A percentile compares a stretch with the other conserved stretches of the same genome.
Evolutionary conservation across 352 stramenopile species (phyloP).

Genomic region (Porosira glacialis): DNA sequence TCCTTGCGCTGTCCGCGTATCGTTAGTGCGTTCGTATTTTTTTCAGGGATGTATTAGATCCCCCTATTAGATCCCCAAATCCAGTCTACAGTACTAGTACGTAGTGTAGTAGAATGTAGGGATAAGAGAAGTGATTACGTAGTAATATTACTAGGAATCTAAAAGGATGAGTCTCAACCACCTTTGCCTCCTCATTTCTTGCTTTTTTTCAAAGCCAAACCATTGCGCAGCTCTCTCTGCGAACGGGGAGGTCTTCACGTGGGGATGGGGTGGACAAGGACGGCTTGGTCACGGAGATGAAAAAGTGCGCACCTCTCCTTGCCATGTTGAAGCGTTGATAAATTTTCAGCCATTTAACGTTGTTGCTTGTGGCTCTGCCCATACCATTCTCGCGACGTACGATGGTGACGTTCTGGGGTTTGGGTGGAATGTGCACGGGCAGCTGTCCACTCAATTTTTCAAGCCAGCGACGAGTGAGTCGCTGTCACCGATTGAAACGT

Average conservation of each 20-base stretch:
- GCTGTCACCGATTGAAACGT: no score
- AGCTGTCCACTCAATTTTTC: constrained; percentile 11
- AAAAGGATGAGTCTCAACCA: no score
- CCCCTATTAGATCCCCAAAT: no score
- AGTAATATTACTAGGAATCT: no score
- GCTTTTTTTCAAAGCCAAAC: constrained; percentile 4
- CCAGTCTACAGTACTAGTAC: no score
- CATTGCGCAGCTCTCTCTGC: background rate
- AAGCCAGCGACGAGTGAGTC: no score
- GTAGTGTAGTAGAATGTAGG: no score
- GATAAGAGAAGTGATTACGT: no score
- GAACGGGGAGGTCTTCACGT: background rate
- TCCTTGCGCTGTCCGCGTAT: no score
- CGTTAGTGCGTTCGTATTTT: no score
- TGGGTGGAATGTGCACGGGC: constrained; percentile 37
- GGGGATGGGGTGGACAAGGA: background rate
- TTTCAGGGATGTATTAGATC: no score
- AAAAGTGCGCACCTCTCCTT: constrained; percentile 2
- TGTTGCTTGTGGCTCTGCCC: constrained; percentile 26
- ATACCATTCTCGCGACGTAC: constrained; percentile 23
- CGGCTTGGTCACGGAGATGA: constrained; percentile 26
- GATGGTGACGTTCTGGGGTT: constrained; percentile 28
- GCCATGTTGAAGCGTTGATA: constrained; percentile 10
- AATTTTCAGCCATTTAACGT: constrained; percentile 2
- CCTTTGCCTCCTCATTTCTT: constrained; percentile 21